phyloP scores from a whole-genome alignment of 768 basidiomycete genomes.

The Termitomyces sp. region DNA sequence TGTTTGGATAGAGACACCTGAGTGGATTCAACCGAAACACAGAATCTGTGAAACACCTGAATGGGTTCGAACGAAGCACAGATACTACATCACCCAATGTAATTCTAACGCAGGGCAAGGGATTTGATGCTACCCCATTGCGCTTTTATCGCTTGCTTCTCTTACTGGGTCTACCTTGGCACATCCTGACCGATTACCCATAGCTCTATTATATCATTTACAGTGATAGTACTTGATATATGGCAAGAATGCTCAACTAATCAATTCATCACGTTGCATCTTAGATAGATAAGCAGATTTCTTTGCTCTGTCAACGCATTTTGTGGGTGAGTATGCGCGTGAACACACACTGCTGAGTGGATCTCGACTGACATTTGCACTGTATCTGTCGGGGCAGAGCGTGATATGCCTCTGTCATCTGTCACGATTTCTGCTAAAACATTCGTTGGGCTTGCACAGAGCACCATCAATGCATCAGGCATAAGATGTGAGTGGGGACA shows the following conservation, averaged over 20 bases:
- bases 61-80: no score
- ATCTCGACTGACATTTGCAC: constrained; percentile 5
- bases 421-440: constrained; percentile 12
- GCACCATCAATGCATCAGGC: constrained; percentile 6
- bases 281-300: background rate
- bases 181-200: no score
- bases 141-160: no score
- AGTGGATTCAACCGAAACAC: no score
- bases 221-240: no score
- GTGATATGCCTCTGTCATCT: constrained; percentile 13
- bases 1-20: no score
- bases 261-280: background rate
- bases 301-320: background rate
- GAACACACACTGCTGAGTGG: constrained; percentile 7
- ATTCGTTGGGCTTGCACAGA: constrained; percentile 10
- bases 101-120: no score
- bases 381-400: constrained; percentile 1
- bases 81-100: no score
- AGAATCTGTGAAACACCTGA: no score
- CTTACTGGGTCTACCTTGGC: no score
- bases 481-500: constrained; percentile 16
- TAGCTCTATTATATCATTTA: no score
- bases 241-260: background rate
- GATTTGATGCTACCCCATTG: no score
- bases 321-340: background rate